These are phyloP conservation scores for Sclerotiophoma versabilis DNA, from an alignment of 2,329 filamentous ascomycete species.

Conservation along the genomic window DNA sequence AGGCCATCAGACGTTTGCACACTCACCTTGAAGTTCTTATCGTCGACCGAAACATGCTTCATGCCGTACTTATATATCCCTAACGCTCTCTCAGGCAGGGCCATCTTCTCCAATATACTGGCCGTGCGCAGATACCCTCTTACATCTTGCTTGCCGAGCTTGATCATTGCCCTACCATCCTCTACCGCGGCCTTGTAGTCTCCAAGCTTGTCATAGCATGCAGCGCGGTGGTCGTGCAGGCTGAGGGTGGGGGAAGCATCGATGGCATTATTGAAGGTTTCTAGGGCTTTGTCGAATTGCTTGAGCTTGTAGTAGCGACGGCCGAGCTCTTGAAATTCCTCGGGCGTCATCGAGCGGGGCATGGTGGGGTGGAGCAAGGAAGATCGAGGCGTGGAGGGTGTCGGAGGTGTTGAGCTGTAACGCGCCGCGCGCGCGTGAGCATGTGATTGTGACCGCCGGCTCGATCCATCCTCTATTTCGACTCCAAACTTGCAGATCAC, in stretches of 20 bases:
- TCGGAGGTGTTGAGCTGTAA: background rate
- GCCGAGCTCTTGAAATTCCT: slow-evolving; percentile 48
- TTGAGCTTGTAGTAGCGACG: slow-evolving; percentile 46
- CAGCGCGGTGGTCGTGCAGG: slow-evolving; percentile 63
- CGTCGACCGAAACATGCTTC: slow-evolving; percentile 55
- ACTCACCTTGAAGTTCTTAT: slow-evolving; percentile 42
- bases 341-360: slow-evolving; percentile 39
- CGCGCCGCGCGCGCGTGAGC: slow-evolving; percentile 3
- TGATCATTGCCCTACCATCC: slow-evolving; percentile 66
- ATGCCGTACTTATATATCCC: slow-evolving; percentile 66
- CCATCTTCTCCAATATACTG: slow-evolving; percentile 56
- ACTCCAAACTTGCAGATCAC: background rate
- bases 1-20: background rate
- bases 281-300: slow-evolving; percentile 44
- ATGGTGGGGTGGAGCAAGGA: slow-evolving; percentile 19
- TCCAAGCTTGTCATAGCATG: slow-evolving; percentile 61
- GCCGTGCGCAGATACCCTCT: slow-evolving; percentile 65
- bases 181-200: slow-evolving; percentile 60
- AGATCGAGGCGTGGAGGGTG: background rate
- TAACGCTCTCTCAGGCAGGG: slow-evolving; percentile 61
- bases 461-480: background rate
- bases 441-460: background rate
- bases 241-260: slow-evolving; percentile 33
- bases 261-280: slow-evolving; percentile 44
- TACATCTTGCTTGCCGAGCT: slow-evolving; percentile 58